phyloP scores from a whole-genome alignment of 345 rosid species.

The Excoecaria cochinchinensis region DNA sequence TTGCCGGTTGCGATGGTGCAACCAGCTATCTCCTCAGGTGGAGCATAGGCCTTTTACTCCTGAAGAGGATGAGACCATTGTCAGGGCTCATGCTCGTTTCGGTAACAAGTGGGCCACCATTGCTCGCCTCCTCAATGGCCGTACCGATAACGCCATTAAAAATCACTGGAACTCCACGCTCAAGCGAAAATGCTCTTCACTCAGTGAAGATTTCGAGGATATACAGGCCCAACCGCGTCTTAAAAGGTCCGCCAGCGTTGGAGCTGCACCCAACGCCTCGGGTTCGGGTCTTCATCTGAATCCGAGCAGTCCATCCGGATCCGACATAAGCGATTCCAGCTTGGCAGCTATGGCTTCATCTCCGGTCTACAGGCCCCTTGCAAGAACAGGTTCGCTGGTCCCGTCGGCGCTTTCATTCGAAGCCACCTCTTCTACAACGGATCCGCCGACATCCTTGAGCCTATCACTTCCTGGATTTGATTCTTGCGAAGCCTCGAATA shows the following conservation, averaged over 20 bases:
- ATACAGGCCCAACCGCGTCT: conserved; percentile 40
- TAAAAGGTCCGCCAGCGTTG: conserved; percentile 67
- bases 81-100: conserved; percentile 75
- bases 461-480: conserved; percentile 70
- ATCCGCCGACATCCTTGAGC: conserved; percentile 58
- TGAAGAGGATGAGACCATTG: conserved; percentile 76
- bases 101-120: conserved; percentile 98
- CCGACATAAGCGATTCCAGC: conserved; percentile 70
- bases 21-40: conserved; percentile 92
- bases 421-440: conserved; percentile 36
- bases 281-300: conserved; percentile 51
- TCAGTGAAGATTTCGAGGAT: conserved; percentile 41
- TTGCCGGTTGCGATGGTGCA: conserved; percentile 90
- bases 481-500: conserved; percentile 29
- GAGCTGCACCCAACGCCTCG: conserved; percentile 34
- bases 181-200: conserved; percentile 66
- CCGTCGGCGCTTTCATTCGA: conserved; percentile 39
- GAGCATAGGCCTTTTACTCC: conserved; percentile 77
- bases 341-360: conserved; percentile 38
- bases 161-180: conserved; percentile 97
- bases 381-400: conserved; percentile 34
- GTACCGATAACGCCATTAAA: conserved; percentile 91
- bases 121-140: conserved; percentile 83
- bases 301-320: conserved; percentile 66
- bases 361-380: conserved; percentile 42